phyloP scores from a whole-genome alignment of 2,329 filamentous ascomycete species.

The Pseudogymnoascus sp. region DNA sequence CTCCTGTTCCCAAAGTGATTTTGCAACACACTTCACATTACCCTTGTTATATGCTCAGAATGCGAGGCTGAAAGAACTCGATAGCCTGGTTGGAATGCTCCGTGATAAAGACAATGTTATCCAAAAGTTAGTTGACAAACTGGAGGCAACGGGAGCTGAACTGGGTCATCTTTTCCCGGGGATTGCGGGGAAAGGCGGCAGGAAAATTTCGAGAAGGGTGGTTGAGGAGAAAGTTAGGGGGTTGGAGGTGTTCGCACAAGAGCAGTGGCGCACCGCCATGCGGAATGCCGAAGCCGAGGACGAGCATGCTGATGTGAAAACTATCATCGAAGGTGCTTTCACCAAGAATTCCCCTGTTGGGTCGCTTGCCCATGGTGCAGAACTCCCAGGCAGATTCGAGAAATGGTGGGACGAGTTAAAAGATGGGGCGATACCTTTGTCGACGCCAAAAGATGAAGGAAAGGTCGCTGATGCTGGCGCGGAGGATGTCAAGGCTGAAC shows the following conservation, averaged over 20 bases:
- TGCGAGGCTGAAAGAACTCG: slow-evolving; percentile 34
- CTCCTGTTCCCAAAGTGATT: slow-evolving; percentile 26
- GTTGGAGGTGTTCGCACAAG: slow-evolving; percentile 36
- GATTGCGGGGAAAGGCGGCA: slow-evolving; percentile 26
- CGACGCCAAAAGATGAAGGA: not conserved
- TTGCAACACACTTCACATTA: slow-evolving; percentile 38
- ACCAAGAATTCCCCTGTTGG: not conserved
- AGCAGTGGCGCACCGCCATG: slow-evolving; percentile 18
- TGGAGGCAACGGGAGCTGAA: slow-evolving; percentile 42
- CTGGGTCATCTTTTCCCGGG: slow-evolving; percentile 43
- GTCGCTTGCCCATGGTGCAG: not conserved
- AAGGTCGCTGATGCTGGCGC: not conserved
- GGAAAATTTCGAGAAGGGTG: slow-evolving; percentile 32
- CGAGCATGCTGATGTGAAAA: not conserved
- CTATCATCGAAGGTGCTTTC: not conserved
- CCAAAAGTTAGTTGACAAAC: slow-evolving; percentile 42
- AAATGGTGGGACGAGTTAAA: slow-evolving; percentile 25
- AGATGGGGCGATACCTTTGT: slow-evolving; percentile 17
- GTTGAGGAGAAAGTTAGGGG: slow-evolving; percentile 34
- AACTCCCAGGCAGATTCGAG: slow-evolving; percentile 6
- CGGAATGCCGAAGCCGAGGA: not conserved
- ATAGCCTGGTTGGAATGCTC: slow-evolving; percentile 36
- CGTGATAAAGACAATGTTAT: slow-evolving; percentile 47
- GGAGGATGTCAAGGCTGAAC: slow-evolving; percentile 7
- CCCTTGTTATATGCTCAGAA: slow-evolving; percentile 39